A percentile compares a stretch with the other conserved stretches of the same genome.
These are phyloP conservation scores for Meyerozyma sp. DNA, from an alignment of 1,139 yeast species.

Conservation along the genomic window DNA sequence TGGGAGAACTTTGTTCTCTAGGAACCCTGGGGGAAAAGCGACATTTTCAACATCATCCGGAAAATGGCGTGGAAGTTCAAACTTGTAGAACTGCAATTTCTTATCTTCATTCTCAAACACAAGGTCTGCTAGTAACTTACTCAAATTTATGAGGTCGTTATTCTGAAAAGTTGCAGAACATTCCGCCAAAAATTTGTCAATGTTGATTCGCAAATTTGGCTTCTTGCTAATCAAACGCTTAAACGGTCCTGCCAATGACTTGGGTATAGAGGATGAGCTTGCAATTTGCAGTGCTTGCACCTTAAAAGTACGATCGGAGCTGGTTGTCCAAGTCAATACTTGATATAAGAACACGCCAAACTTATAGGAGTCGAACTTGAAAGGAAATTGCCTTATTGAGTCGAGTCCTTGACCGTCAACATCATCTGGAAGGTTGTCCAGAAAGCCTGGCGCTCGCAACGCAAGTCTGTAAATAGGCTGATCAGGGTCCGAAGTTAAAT, in stretches of 20 bases:
- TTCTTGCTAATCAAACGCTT: conserved; percentile 20
- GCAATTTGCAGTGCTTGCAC: neutral
- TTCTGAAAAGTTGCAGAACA: conserved; percentile 36
- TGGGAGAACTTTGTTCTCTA: conserved; percentile 64
- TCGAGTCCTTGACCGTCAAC: conserved; percentile 37
- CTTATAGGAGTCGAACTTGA: conserved; percentile 58
- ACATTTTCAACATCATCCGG: conserved; percentile 9
- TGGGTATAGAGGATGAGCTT: conserved; percentile 6
- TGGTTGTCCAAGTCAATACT: conserved; percentile 26
- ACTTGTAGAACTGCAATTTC: conserved; percentile 49
- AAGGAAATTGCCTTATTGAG: conserved; percentile 30
- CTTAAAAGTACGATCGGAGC: neutral
- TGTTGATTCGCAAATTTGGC: conserved; percentile 38
- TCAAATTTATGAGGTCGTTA: conserved; percentile 30
- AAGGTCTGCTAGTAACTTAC: conserved; percentile 48
- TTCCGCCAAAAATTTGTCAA: conserved; percentile 44
- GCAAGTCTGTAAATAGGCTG: conserved; percentile 37
- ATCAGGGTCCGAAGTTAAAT: conserved; percentile 45
- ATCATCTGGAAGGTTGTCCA: conserved; percentile 40
- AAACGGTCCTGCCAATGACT: conserved; percentile 9
- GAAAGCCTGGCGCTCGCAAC: conserved; percentile 18
- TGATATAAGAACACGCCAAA: conserved; percentile 53
- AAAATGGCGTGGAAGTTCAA: conserved; percentile 29
- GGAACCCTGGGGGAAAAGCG: conserved; percentile 53
- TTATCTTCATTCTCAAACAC: conserved; percentile 45